Evolutionary conservation across 2,329 filamentous ascomycete genomes (phyloP), one percentile per base, ranked within the genome.

Genomic region (Leptographium flavum): DNA sequence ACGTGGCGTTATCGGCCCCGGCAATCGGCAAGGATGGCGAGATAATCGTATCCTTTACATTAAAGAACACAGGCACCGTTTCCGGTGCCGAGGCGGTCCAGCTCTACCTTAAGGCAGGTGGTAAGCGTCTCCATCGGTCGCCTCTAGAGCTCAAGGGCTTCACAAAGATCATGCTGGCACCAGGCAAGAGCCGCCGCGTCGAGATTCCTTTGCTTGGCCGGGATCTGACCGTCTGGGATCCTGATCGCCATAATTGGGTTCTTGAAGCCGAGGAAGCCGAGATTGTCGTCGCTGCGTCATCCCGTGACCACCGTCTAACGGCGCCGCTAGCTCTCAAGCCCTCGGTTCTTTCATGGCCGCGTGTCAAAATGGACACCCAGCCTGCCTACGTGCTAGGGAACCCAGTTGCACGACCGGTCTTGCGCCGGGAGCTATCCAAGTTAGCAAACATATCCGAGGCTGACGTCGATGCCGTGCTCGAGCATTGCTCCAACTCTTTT

Each of bases 21-120:
- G 32, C 53, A n/a, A 42, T 54, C 35, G 47, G 43, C n/a, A 45
- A 42, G 10, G 45, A 21, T 9, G 50, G 44, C 9, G 50, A 55
- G 32, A 36, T 51, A 56, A 66, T 65, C 2, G 56, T 80, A 17
- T 62, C 64, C 1, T 66, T 75, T 10, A 67, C 62, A 2, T 65
- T 82, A 14, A 70, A 63, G 17, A 83, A 84, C 56, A 72, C 68
- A 0, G 78, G 77, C 4, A 53, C 54, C 17, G 60, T 63, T 2
- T 50, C 59, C 0, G 71, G 69, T 22, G 68, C 68, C 32, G 73
- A 73, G 31, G 72, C 79, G 2, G 66, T 68, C 3, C 74, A 79
- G 53, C 55, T 77, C 33, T 44, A 44, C 35, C 36, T 44, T 15
- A 10, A 22, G 10, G 42, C 42, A 4, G 10, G 4, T 6, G 42